These are phyloP conservation scores for Polychytrium aggregatum DNA, from an alignment of 192 early-diverging fungal species.

Conservation along the genomic window DNA sequence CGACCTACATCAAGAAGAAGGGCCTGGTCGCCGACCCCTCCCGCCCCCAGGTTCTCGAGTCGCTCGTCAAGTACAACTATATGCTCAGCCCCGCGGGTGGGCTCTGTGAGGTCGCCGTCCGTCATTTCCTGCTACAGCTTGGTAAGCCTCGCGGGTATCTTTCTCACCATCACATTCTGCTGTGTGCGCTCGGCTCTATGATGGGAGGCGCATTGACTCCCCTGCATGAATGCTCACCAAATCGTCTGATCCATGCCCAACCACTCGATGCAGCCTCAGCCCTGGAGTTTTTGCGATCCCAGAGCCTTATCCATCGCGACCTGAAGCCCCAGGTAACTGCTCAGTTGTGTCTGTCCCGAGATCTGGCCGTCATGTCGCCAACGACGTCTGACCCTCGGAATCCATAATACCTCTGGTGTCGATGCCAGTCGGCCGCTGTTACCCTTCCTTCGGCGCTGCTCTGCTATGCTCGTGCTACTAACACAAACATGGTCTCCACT, in stretches of 20 bases:
- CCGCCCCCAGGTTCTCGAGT: constrained; percentile 5
- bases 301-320: constrained; percentile 89
- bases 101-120: constrained; percentile 64
- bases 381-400: too few relatives aligned
- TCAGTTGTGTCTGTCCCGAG: too few relatives aligned
- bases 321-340: constrained; percentile 88
- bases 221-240: too few relatives aligned
- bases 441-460: too few relatives aligned
- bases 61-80: constrained; percentile 6
- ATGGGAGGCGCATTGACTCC: too few relatives aligned
- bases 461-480: too few relatives aligned
- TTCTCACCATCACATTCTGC: neutral
- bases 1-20: constrained; percentile 68
- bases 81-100: constrained; percentile 57
- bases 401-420: too few relatives aligned
- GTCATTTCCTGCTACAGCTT: constrained; percentile 77
- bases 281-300: constrained; percentile 73
- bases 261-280: constrained; percentile 50
- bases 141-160: constrained; percentile 29
- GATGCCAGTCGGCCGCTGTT: too few relatives aligned
- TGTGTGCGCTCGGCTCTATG: too few relatives aligned
- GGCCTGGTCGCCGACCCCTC: constrained; percentile 13
- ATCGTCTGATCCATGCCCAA: neutral
- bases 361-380: too few relatives aligned
- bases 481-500: too few relatives aligned